These are phyloP conservation scores for Neurospora sp. DNA, from an alignment of 495 filamentous ascomycete species.

Conservation along the genomic window DNA sequence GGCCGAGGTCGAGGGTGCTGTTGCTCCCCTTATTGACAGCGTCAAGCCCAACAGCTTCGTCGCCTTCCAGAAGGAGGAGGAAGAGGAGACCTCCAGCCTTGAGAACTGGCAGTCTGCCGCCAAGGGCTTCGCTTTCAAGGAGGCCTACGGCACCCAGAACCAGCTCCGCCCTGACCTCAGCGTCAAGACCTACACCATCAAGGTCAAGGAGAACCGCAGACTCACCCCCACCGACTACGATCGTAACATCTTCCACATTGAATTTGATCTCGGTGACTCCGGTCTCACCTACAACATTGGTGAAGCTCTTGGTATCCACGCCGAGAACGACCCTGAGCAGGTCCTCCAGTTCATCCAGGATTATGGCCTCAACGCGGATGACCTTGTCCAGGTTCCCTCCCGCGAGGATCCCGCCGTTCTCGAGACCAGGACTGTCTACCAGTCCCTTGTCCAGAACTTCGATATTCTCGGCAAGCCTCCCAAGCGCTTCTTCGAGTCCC, in stretches of 20 bases:
- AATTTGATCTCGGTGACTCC: slow-evolving; percentile 87
- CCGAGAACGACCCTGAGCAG: slow-evolving; percentile 74
- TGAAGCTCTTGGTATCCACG: slow-evolving; percentile 94
- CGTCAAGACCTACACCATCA: slow-evolving; percentile 75
- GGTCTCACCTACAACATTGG: slow-evolving; percentile 94
- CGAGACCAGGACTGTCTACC: slow-evolving; percentile 89
- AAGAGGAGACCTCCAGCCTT: slow-evolving; percentile 53
- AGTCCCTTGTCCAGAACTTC: slow-evolving; percentile 84
- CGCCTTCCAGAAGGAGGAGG: slow-evolving; percentile 66
- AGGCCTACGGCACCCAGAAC: slow-evolving; percentile 69
- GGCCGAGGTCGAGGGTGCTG: slow-evolving; percentile 55
- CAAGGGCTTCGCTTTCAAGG: slow-evolving; percentile 85
- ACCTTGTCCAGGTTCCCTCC: slow-evolving; percentile 81
- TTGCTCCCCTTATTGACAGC: slow-evolving; percentile 45
- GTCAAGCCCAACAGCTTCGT: slow-evolving; percentile 72
- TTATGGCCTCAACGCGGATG: slow-evolving; percentile 73
- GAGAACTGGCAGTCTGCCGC: slow-evolving; percentile 72
- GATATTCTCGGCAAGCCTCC: slow-evolving; percentile 96
- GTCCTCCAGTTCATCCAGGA: slow-evolving; percentile 78
- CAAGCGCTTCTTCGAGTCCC: slow-evolving; percentile 91
- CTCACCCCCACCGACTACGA: slow-evolving; percentile 85
- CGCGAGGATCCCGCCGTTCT: slow-evolving; percentile 67
- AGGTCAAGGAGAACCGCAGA: slow-evolving; percentile 89
- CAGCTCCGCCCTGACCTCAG: slow-evolving; percentile 75
- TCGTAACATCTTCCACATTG: slow-evolving; percentile 99